Percentiles rank a stretch among this genome's conserved stretches.
These are phyloP conservation scores for Chloromonas sp. DNA, from an alignment of 163 green algal species.

Conservation along the genomic window DNA sequence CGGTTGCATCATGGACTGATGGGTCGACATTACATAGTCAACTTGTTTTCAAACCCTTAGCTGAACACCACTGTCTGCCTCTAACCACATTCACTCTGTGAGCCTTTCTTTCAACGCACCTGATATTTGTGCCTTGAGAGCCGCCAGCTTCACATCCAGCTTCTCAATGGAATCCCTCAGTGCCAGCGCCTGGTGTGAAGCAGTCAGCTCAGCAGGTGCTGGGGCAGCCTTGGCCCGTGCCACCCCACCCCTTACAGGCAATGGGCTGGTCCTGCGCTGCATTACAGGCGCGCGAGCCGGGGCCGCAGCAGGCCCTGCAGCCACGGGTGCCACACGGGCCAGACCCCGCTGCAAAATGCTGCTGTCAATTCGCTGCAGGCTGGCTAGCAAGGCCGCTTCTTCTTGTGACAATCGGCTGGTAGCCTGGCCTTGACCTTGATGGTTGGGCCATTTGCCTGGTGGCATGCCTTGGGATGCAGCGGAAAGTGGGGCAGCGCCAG, in stretches of 20 bases:
- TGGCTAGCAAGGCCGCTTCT: constrained; percentile 28
- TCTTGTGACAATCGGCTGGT: constrained; percentile 13
- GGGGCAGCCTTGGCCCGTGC: neutral
- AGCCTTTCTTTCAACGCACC: neutral
- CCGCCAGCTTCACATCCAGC: constrained; percentile 23
- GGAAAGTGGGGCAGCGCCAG: constrained; percentile 20
- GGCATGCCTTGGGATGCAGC: neutral
- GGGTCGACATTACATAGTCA: too few species aligned
- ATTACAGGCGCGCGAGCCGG: neutral
- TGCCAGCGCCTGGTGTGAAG: constrained; percentile 19
- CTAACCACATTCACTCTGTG: too few species aligned
- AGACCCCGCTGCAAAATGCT: constrained; percentile 15
- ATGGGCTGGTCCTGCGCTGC: neutral
- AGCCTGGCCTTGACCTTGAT: constrained; percentile 3
- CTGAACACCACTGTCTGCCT: too few species aligned
- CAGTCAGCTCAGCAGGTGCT: neutral
- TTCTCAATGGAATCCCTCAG: constrained; percentile 35
- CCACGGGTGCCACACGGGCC: neutral
- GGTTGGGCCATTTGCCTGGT: neutral
- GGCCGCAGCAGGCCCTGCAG: neutral
- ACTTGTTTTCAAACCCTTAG: too few species aligned
- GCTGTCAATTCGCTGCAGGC: constrained; percentile 22
- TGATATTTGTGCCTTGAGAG: neutral
- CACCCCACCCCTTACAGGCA: neutral
- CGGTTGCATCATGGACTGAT: too few species aligned